phyloP scores from a whole-genome alignment of 148 eudicot species.

The Camellia japonica region DNA sequence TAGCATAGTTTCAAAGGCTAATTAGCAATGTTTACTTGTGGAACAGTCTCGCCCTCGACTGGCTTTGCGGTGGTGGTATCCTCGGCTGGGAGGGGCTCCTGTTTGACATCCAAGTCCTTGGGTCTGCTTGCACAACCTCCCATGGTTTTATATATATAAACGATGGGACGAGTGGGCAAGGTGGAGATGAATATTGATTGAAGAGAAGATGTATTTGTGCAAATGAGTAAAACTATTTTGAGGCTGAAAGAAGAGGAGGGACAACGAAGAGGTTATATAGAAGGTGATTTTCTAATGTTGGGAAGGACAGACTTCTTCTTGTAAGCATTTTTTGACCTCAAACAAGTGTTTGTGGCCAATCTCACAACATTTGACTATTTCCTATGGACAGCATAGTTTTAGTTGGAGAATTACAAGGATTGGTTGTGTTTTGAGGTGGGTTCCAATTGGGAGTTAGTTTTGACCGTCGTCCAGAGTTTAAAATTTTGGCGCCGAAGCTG shows the following conservation, averaged over 20 bases:
- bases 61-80: slow-evolving; percentile 33
- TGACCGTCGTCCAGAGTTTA: not conserved
- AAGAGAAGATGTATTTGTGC: not conserved
- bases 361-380: not conserved
- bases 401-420: not conserved
- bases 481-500: not conserved
- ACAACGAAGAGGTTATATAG: slow-evolving; percentile 4
- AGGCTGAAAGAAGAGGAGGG: slow-evolving; percentile 6
- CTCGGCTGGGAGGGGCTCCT: slow-evolving; percentile 26
- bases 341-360: not conserved
- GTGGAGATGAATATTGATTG: slow-evolving; percentile 13
- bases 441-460: not conserved
- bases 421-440: not conserved
- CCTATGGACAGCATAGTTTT: not conserved
- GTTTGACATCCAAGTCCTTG: slow-evolving; percentile 42
- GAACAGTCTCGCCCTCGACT: slow-evolving; percentile 28
- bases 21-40: slow-evolving; percentile 1
- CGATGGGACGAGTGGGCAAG: slow-evolving; percentile 31
- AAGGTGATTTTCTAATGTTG: not conserved
- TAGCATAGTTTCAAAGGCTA: not conserved
- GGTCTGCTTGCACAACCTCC: slow-evolving; percentile 88
- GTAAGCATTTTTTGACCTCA: too few species aligned
- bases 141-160: slow-evolving; percentile 33
- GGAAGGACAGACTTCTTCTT: too few species aligned
- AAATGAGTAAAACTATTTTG: not conserved